phyloP scores from a whole-genome alignment of 1,284 basidiomycete genomes.

The Papiliotrema nemorosa region DNA sequence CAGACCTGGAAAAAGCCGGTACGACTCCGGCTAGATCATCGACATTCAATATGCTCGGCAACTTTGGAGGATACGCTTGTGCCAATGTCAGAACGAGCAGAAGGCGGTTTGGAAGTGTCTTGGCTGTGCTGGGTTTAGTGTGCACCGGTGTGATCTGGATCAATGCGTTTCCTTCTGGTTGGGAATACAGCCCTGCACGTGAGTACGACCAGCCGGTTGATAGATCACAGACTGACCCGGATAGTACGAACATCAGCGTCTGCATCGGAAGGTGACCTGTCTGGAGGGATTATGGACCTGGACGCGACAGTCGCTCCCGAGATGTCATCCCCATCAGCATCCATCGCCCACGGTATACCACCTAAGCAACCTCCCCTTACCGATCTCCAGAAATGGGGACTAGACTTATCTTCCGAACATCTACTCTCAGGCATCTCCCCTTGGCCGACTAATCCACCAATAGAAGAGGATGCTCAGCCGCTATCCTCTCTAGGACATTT shows the following conservation, averaged over 20 bases:
- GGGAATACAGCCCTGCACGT: neutral
- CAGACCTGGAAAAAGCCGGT: too few species aligned
- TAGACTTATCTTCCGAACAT: slow-evolving; percentile 19
- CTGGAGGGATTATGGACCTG: neutral
- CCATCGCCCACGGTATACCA: neutral
- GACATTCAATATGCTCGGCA: too few species aligned
- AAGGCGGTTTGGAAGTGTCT: neutral
- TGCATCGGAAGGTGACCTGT: neutral
- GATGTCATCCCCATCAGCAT: neutral
- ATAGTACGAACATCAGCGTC: neutral
- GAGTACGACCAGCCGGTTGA: neutral
- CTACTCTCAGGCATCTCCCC: slow-evolving; percentile 21
- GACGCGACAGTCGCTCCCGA: neutral
- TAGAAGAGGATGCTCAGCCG: slow-evolving; percentile 10
- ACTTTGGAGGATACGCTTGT: too few species aligned
- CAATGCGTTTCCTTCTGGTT: neutral
- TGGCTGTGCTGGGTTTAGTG: neutral
- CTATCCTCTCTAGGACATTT: slow-evolving; percentile 29
- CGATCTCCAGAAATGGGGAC: slow-evolving; percentile 22
- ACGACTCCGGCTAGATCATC: too few species aligned
- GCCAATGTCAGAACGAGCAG: neutral
- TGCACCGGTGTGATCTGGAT: neutral
- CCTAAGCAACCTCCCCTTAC: neutral
- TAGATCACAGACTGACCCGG: neutral
- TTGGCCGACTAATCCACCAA: slow-evolving; percentile 21